A percentile compares a stretch with the other conserved stretches of the same genome.
phyloP scores from a whole-genome alignment of 768 basidiomycete species.

The Pleurotus sapidus region DNA sequence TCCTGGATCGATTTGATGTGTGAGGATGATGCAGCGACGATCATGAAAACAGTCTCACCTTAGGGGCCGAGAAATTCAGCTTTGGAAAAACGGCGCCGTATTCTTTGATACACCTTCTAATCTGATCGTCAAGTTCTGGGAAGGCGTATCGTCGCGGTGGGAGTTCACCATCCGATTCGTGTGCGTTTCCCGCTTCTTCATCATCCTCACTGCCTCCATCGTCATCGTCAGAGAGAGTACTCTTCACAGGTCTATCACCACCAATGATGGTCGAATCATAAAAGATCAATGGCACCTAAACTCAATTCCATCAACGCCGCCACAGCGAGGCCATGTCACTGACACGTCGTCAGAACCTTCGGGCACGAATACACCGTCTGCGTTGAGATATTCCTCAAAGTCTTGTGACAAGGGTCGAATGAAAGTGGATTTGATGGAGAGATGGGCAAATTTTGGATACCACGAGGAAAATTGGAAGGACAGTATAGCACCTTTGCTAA shows the following conservation, averaged over 20 bases:
- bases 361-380: conserved; percentile 85
- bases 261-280: background rate
- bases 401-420: conserved; percentile 62
- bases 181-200: conserved; percentile 12
- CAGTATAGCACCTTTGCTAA: conserved; percentile 51
- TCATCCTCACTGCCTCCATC: conserved; percentile 36
- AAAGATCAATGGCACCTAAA: conserved; percentile 1
- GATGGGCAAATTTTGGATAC: conserved; percentile 67
- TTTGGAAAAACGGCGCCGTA: conserved; percentile 93
- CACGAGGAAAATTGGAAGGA: conserved; percentile 83
- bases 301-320: conserved; percentile 3
- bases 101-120: conserved; percentile 57
- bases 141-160: conserved; percentile 54
- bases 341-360: conserved; percentile 78
- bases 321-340: conserved; percentile 21
- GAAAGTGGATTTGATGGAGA: conserved; percentile 71
- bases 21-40: background rate
- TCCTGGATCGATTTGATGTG: conserved; percentile 51
- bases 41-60: conserved; percentile 37
- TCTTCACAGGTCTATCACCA: conserved; percentile 43
- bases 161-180: conserved; percentile 7
- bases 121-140: conserved; percentile 75
- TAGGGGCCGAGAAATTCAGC: conserved; percentile 94
- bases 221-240: conserved; percentile 59
- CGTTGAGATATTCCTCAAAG: conserved; percentile 71